Percentiles rank a stretch among this genome's conserved stretches.
Conservation (phyloP, 2,329 filamentous ascomycete genomes). For the Botrytis paeoniae region DNA sequence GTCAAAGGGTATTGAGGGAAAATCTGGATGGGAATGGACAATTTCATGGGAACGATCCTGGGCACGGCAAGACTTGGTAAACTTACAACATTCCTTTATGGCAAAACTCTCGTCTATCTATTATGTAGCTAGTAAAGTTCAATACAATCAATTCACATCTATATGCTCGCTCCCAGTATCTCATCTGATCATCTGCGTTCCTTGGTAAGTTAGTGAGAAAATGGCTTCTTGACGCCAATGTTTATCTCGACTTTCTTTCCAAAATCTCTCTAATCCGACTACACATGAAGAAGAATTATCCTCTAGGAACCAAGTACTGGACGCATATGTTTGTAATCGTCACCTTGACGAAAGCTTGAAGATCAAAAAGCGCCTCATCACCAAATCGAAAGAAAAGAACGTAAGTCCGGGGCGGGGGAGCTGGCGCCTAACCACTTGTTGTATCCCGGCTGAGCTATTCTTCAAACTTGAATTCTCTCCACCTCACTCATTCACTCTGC, state of each 20-base stretch:
- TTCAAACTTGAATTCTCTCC: not conserved
- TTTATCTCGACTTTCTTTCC: accelerated
- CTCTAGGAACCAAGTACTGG: accelerated
- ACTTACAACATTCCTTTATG: constrained; percentile 2
- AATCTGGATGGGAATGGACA: not conserved
- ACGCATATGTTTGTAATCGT: not conserved
- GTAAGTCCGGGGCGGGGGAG: not conserved
- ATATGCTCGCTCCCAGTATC: not conserved
- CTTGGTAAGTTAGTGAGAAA: not conserved
- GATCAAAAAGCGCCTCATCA: not conserved
- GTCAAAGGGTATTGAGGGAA: not conserved
- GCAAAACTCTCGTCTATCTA: not conserved
- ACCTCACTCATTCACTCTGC: too few relatives aligned
- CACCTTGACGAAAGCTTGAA: not conserved
- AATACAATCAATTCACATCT: not conserved
- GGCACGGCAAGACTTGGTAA: not conserved
- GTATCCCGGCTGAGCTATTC: not conserved
- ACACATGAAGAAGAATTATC: not conserved
- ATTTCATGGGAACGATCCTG: not conserved
- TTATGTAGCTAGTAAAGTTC: not conserved
- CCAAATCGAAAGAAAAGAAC: not conserved
- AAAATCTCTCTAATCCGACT: too few relatives aligned
- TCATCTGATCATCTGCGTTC: not conserved
- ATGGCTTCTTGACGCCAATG: not conserved
- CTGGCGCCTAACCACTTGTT: not conserved